These are phyloP conservation scores for Mycena albidolilacea DNA, from an alignment of 768 basidiomycete genomes.

Conservation along the genomic window DNA sequence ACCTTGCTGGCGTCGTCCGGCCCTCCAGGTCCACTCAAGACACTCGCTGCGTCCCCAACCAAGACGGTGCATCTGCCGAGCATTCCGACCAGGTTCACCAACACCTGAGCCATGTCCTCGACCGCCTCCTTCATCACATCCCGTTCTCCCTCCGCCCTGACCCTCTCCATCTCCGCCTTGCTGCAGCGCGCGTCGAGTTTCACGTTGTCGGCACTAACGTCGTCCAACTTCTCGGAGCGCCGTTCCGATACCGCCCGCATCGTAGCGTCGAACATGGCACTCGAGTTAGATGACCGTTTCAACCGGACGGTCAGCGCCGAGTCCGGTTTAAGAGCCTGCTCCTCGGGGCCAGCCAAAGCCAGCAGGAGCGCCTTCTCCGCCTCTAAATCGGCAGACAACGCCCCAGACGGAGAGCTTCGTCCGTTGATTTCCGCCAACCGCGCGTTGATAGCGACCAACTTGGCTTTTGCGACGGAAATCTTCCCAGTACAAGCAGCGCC, in stretches of 20 bases:
- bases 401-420: slow-evolving; percentile 51
- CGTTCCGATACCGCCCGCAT: slow-evolving; percentile 88
- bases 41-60: slow-evolving; percentile 70
- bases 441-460: slow-evolving; percentile 73
- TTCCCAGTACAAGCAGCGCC: slow-evolving; percentile 83
- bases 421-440: slow-evolving; percentile 73
- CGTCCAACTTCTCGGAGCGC: slow-evolving; percentile 84
- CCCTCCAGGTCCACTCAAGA: slow-evolving; percentile 51
- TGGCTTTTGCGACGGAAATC: slow-evolving; percentile 77
- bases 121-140: slow-evolving; percentile 75
- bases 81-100: slow-evolving; percentile 84
- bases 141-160: slow-evolving; percentile 76
- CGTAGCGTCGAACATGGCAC: slow-evolving; percentile 88
- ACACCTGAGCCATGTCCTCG: slow-evolving; percentile 73
- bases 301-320: slow-evolving; percentile 73
- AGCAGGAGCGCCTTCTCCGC: slow-evolving; percentile 81
- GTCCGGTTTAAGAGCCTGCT: slow-evolving; percentile 71
- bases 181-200: slow-evolving; percentile 77
- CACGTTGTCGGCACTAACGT: slow-evolving; percentile 76
- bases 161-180: slow-evolving; percentile 79
- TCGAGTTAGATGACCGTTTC: slow-evolving; percentile 80
- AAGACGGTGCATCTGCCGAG: slow-evolving; percentile 84
- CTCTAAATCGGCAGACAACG: slow-evolving; percentile 71
- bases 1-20: slow-evolving; percentile 63
- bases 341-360: slow-evolving; percentile 79